These are phyloP conservation scores for Gracilaria domingensis DNA, from an alignment of 23 red algal genomes.

Conservation along the genomic window DNA sequence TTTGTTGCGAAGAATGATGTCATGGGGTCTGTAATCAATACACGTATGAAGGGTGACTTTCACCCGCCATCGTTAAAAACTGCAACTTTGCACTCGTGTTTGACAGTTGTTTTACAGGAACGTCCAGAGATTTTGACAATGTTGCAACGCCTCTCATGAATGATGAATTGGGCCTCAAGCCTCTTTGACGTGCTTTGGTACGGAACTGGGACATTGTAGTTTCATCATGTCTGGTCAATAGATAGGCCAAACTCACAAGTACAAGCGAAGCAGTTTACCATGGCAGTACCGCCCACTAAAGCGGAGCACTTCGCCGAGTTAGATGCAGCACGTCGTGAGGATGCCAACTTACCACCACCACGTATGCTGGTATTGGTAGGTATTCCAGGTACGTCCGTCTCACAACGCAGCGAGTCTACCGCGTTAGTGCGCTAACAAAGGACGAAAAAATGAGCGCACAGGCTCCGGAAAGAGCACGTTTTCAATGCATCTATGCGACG, in stretches of 20 bases:
- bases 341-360: not conserved
- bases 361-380: slow-evolving; percentile 53
- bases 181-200: not conserved
- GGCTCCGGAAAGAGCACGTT: slow-evolving; percentile 67
- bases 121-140: no score
- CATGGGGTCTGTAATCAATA: not conserved
- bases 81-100: no score
- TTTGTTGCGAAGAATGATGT: not conserved
- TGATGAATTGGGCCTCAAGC: no score
- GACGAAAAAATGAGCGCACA: not conserved
- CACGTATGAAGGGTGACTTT: not conserved
- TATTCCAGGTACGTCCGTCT: slow-evolving; percentile 43
- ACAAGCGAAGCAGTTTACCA: not conserved
- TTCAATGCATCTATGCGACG: slow-evolving; percentile 12
- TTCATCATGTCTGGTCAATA: no score
- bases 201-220: no score
- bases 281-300: not conserved
- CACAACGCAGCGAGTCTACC: not conserved
- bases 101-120: not conserved
- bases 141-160: no score
- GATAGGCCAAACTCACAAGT: no score
- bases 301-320: slow-evolving; percentile 10
- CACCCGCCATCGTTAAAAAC: no score
- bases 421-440: not conserved
- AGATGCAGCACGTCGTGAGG: not conserved